Base-by-base conservation (phyloP, 441 rosid species). In the Populus hybrid region DNA sequence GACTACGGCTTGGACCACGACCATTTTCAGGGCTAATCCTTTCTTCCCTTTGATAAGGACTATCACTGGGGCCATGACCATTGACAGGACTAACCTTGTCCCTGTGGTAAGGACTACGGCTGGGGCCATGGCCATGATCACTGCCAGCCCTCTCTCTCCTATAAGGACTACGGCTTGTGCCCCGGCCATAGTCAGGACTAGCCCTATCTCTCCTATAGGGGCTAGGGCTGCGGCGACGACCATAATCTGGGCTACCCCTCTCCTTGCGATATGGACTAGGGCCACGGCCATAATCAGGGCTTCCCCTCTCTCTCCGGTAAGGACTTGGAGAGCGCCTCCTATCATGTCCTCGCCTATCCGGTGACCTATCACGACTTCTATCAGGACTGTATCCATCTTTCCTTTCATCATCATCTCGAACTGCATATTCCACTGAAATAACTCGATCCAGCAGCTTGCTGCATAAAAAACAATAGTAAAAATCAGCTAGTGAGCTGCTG, bases 341-440 rank as follows among this genome's bases (percentile, higher is more conserved):
- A 26, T 87, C 88, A 74, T 85, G 80, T 71, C 88, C 75, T 78
- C 89, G 83, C 82, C 86, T 82, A 4, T 86, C 97, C 6, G 92
- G 94, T 46, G 97, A 95, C 77, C 87, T 87, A 66, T 88, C 94
- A 57, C 92, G 95, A 59, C 76, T 85, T 83, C 94, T 88, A 7
- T 90, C 98, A 68, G 99, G 98, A 78, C 94, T 91, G 72, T 85
- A 74, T 4, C 94, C 98, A 78, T 85, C 87, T 59, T 75, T 89
- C 70, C 87, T 88, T 9, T 92, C 95, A 85, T 90, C 95, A 61
- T 93, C 98, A 84, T 93, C 98, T 78, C 93, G 88, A 26, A 84
- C 88, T 0, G 99, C 98, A 91, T 88, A 95, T 84, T 92, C 99
- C 79, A 95, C 99, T 0, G 98, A 90, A 81, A 95, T 93, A 70